These are phyloP conservation scores for Adansonia rubrostipa DNA, from an alignment of 441 rosid genomes.

Conservation along the genomic window DNA sequence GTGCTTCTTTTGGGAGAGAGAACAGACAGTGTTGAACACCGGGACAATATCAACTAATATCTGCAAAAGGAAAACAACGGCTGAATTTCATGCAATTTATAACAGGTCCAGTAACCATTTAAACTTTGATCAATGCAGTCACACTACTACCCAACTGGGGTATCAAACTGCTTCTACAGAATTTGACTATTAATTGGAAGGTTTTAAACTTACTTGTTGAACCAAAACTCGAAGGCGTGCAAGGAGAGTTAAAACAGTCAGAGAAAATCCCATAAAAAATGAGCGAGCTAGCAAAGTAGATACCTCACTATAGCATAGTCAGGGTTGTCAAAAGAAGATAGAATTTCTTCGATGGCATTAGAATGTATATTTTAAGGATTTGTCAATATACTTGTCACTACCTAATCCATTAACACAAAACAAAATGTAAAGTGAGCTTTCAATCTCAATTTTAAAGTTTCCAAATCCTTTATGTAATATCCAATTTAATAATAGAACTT, in stretches of 20 bases:
- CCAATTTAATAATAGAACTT: background rate
- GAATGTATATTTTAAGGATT: constrained; percentile 9
- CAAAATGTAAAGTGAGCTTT: background rate
- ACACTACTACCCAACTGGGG: constrained; percentile 16
- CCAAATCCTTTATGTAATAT: background rate
- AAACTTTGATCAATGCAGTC: background rate
- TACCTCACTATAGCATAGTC: constrained; percentile 56
- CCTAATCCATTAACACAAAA: background rate
- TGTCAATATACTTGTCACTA: background rate
- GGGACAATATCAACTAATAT: constrained; percentile 72
- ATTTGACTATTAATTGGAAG: constrained; percentile 19
- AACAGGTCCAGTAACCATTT: background rate
- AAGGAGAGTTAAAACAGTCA: constrained; percentile 74
- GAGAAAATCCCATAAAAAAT: constrained; percentile 75
- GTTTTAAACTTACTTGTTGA: constrained; percentile 70
- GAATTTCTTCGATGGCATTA: background rate
- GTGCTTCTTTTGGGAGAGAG: constrained; percentile 71
- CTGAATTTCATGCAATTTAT: constrained; percentile 10
- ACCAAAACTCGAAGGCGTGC: constrained; percentile 78
- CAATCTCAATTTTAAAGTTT: background rate
- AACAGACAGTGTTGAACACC: constrained; percentile 66
- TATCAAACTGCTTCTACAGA: background rate
- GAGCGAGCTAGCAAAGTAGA: constrained; percentile 79
- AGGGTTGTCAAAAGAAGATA: constrained; percentile 35
- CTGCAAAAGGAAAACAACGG: constrained; percentile 43